Evolutionary conservation across 768 basidiomycete genomes (phyloP).

Genomic region (Tulasnella sp.): DNA sequence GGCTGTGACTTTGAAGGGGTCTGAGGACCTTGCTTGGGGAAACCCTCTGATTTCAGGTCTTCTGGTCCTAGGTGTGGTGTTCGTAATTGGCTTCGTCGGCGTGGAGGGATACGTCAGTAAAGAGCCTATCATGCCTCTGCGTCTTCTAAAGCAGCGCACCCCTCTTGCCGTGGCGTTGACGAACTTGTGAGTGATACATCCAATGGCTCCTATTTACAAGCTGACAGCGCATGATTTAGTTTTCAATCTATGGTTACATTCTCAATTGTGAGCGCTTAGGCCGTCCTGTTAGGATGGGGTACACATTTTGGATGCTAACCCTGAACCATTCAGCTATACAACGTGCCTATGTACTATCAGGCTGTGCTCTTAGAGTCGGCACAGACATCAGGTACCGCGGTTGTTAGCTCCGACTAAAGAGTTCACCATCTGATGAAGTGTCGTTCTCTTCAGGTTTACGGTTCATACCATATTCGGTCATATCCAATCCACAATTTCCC

Average conservation of each 20-base stretch:
- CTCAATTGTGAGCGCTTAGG: constrained; percentile 62
- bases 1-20: constrained; percentile 61
- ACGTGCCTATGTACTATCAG: constrained; percentile 79
- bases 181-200: constrained; percentile 39
- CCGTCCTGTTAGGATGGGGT: too few relatives aligned
- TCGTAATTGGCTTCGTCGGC: constrained; percentile 48
- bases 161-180: constrained; percentile 69
- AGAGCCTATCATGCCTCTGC: constrained; percentile 86
- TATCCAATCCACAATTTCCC: constrained; percentile 23
- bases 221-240: constrained; percentile 13
- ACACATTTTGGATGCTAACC: constrained; percentile 18
- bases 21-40: constrained; percentile 68
- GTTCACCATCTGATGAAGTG: background rate
- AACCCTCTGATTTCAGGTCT: constrained; percentile 61
- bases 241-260: constrained; percentile 67
- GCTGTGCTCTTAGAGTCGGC: constrained; percentile 65
- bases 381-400: constrained; percentile 30
- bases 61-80: constrained; percentile 45
- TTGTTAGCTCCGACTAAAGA: background rate
- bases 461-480: constrained; percentile 80
- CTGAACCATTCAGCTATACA: constrained; percentile 71
- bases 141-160: constrained; percentile 62
- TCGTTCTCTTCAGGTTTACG: constrained; percentile 47
- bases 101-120: constrained; percentile 70
- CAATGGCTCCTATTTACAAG: background rate